Evolutionary conservation across 169 alveolate species (phyloP).

Genomic region (Plasmodium sp.): DNA sequence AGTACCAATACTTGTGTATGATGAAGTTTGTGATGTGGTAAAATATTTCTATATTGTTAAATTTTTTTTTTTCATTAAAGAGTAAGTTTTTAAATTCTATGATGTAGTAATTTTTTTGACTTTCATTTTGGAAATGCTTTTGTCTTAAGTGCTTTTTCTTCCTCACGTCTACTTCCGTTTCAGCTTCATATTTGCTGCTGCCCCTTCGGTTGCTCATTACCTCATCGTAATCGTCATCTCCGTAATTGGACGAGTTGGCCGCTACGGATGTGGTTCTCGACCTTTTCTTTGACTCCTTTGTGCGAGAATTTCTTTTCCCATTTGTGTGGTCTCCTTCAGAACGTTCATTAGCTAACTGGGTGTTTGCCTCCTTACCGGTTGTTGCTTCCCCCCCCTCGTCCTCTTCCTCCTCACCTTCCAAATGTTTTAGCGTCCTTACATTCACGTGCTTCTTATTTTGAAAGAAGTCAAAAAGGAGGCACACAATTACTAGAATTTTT

Average conservation of each 20-base stretch:
- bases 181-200: neutral
- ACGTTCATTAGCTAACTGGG: neutral
- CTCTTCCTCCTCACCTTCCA: constrained; percentile 64
- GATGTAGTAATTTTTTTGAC: constrained; percentile 59
- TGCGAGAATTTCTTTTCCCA: neutral
- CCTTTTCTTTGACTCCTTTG: constrained; percentile 12
- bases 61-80: constrained; percentile 60
- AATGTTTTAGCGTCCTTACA: constrained; percentile 8
- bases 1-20: constrained; percentile 73
- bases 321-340: constrained; percentile 21
- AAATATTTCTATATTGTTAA: constrained; percentile 61
- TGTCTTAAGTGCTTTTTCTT: neutral
- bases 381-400: neutral
- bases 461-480: constrained; percentile 47
- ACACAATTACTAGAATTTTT: constrained; percentile 27
- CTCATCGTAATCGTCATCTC: constrained; percentile 19
- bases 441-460: constrained; percentile 56
- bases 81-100: constrained; percentile 65
- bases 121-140: neutral
- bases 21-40: constrained; percentile 65
- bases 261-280: neutral
- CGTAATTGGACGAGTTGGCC: neutral
- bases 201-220: neutral
- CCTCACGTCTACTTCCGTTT: neutral
- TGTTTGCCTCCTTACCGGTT: neutral